Conservation (phyloP, 1,139 yeast species). For the Geotrichum macrosporum region DNA sequence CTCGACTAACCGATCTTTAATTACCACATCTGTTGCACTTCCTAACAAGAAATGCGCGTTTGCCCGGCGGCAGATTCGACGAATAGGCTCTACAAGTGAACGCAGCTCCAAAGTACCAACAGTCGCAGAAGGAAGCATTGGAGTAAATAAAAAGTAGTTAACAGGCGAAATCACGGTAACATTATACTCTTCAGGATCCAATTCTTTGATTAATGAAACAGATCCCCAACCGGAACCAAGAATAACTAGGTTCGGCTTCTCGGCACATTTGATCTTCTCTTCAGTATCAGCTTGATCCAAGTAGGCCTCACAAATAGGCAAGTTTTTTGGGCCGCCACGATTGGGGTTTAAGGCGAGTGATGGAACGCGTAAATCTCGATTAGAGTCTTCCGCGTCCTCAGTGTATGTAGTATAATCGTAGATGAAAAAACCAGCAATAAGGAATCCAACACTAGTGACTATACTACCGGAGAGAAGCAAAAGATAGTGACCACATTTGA, state of each 20-base stretch:
- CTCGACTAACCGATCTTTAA: constrained; percentile 50
- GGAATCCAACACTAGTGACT: constrained; percentile 5
- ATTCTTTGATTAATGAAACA: constrained; percentile 39
- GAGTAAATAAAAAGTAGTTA: constrained; percentile 56
- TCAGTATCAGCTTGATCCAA: constrained; percentile 52
- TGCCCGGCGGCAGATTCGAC: constrained; percentile 45
- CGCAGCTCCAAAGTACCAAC: constrained; percentile 53
- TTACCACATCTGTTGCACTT: constrained; percentile 50
- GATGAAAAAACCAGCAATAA: constrained; percentile 46
- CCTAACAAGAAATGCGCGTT: constrained; percentile 58
- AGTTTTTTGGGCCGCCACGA: constrained; percentile 63
- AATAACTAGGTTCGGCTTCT: constrained; percentile 52
- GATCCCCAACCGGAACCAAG: constrained; percentile 62
- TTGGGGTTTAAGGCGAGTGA: constrained; percentile 49
- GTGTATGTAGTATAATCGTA: constrained; percentile 58
- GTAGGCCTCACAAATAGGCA: constrained; percentile 52
- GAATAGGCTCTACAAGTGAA: constrained; percentile 55
- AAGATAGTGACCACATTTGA: constrained; percentile 7
- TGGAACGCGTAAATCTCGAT: constrained; percentile 45
- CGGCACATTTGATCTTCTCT: constrained; percentile 40
- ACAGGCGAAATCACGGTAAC: constrained; percentile 60
- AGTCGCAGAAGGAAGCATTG: constrained; percentile 57
- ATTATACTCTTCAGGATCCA: constrained; percentile 49
- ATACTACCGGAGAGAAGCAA: constrained; percentile 12
- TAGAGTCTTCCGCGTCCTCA: constrained; percentile 37